A percentile compares a stretch with the other conserved stretches of the same genome.
These are phyloP conservation scores for Neurospora sp. DNA, from an alignment of 2,329 filamentous ascomycete species.

Conservation along the genomic window DNA sequence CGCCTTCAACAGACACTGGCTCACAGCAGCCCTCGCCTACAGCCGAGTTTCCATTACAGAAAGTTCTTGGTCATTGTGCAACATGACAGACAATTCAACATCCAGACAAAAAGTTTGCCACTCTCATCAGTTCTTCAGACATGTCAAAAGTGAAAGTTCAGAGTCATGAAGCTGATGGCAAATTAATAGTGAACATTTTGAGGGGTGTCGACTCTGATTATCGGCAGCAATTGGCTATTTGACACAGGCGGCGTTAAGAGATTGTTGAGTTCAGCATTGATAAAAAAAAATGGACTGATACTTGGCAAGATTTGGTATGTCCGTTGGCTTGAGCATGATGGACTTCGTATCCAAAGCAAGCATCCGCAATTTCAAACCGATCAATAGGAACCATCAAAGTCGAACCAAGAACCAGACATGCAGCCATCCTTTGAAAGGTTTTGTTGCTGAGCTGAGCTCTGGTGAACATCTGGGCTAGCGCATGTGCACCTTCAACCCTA, in stretches of 20 bases:
- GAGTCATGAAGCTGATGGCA: not conserved
- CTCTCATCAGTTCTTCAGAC: not conserved
- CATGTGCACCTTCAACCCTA: slow-evolving; percentile 3
- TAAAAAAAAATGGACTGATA: not conserved
- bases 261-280: no score
- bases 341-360: not conserved
- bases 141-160: not conserved
- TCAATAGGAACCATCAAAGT: not conserved
- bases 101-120: not conserved
- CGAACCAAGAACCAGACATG: no score
- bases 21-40: no score
- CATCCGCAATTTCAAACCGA: not conserved
- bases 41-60: not conserved
- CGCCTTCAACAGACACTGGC: not conserved
- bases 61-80: not conserved
- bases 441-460: no score
- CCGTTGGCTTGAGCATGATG: not conserved
- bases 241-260: no score
- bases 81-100: not conserved
- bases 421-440: no score
- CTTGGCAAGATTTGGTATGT: not conserved
- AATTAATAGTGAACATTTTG: not conserved
- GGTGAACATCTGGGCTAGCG: no score
- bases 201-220: not conserved
- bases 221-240: not conserved